Evolutionary conservation across 148 eudicot species (phyloP), one percentile per base, ranked within the genome.

Genomic region (Agrostemma githago): DNA sequence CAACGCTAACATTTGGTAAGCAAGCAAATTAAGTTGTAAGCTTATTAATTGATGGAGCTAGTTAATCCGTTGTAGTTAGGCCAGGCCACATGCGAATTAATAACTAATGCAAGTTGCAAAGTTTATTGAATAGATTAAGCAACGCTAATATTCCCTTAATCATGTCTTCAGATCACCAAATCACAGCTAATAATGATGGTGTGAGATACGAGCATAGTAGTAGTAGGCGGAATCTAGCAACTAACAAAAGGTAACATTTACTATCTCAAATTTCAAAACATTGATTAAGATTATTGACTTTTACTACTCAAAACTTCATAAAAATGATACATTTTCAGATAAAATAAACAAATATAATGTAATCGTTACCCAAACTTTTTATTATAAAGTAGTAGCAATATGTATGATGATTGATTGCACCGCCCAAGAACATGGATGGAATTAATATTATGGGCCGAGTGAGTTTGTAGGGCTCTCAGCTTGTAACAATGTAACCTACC

Each of bases 401-500:
- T 26, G 34, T 26, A 26, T 26, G 34, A 72, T 61, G 65, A 72
- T 72, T 72, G 14, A 61, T 20, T 61, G 56, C 67, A 51, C 75
- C 56, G 56, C 20, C 75, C 17, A 72, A 61, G 17, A 41, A 41
- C 44, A 65, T 65, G 46, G 46, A 65, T 51, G 2, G 11, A 37
- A 37, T 41, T 9, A 37, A 65, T 65, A 65, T 17, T 8, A 11
- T 4, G 57, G 12, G 75, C 66, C 66, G 75, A n/a, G 75, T 40
- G 75, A n/a, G 75, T 40, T 60, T 41, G 12, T n/a, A 43, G 75
- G 34, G 12, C 56, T 10, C 43, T 34, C n/a, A 58, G 39, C 51
- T 59, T 59, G 21, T 17, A 72, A 61, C 40, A 63, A 59, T 59
- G 51, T 17, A 72, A 61, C 40, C 75, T 20, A 72, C 75, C 66